Base-by-base conservation (phyloP, 78 protist species). In the Trichosphaerium sp. region DNA sequence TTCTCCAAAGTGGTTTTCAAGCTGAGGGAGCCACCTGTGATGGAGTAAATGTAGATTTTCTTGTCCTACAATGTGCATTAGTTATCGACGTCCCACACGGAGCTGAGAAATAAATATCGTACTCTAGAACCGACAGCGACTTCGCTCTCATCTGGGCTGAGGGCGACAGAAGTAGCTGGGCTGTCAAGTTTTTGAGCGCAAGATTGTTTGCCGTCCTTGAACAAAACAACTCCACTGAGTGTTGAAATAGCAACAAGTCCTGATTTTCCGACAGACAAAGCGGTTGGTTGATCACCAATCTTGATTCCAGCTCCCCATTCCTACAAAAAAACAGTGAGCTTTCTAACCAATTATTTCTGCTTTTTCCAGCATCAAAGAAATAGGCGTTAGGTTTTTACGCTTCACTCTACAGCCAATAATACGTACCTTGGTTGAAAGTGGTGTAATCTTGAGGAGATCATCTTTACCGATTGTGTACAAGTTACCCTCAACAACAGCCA, bases 381-480 rank as follows among this genome's bases (percentile, higher is more conserved):
- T n/a, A n/a, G n/a, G n/a, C n/a, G n/a, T n/a, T n/a, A n/a, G n/a
- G n/a, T n/a, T n/a, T n/a, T n/a, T n/a, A n/a, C n/a, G n/a, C n/a
- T n/a, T n/a, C n/a, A n/a, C n/a, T n/a, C n/a, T n/a, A n/a, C n/a
- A n/a, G n/a, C n/a, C n/a, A n/a, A n/a, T n/a, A n/a, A n/a, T n/a
- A n/a, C n/a, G n/a, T n/a, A n/a, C n/a, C n/a, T n/a, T n/a, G 12
- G 55, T 42, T 8, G 78, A 34, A 56, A 77, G 41, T 28, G 28
- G 61, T 21, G 84, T 73, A 47, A 66, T 6, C 28, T 74, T 60
- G 25, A 77, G 56, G 34, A 56, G 51, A 59, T 83, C 83, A 52
- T 83, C 89, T 74, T 48, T 70, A 44, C 74, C 78, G 49, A 75
- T 57, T 10, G 89, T 74, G 44, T 61, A 55, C 23, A 77, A 54